Percentiles rank a stretch among this genome's conserved stretches.
Conservation (phyloP, 352 stramenopile genomes). For the Pythium scleroteichum region DNA sequence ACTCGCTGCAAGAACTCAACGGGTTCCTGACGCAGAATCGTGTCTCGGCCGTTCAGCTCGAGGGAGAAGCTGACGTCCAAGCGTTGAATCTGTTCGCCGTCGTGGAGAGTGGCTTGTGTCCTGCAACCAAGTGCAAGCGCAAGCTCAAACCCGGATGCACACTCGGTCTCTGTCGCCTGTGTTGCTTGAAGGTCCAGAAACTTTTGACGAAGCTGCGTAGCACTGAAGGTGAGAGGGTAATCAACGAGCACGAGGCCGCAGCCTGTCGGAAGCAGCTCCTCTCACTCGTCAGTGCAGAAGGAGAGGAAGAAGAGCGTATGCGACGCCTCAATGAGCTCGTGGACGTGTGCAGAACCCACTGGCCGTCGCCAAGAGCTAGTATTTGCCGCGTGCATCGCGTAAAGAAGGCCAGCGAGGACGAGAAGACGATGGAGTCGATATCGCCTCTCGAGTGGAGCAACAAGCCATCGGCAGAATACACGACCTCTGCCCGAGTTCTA, state of each 20-base stretch:
- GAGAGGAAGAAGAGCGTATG: constrained; percentile 15
- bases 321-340: constrained; percentile 14
- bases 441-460: background rate
- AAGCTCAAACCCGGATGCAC: constrained; percentile 48
- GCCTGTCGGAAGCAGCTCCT: constrained; percentile 25
- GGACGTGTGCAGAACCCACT: constrained; percentile 5
- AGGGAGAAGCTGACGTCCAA: constrained; percentile 30
- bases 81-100: constrained; percentile 33
- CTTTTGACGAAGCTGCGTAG: constrained; percentile 14
- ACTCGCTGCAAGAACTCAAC: constrained; percentile 32
- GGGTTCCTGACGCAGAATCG: constrained; percentile 36
- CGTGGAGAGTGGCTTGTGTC: constrained; percentile 26
- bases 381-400: constrained; percentile 39
- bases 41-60: constrained; percentile 22
- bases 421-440: background rate
- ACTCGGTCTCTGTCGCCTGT: constrained; percentile 47
- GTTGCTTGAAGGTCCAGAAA: constrained; percentile 54
- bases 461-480: constrained; percentile 25
- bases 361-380: background rate
- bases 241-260: constrained; percentile 16
- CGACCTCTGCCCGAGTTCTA: constrained; percentile 68
- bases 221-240: no score
- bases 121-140: constrained; percentile 39
- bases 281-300: constrained; percentile 27
- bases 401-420: constrained; percentile 7